phyloP scores from a whole-genome alignment of 306 rosid genomes.

The Cucurbita moschata region DNA sequence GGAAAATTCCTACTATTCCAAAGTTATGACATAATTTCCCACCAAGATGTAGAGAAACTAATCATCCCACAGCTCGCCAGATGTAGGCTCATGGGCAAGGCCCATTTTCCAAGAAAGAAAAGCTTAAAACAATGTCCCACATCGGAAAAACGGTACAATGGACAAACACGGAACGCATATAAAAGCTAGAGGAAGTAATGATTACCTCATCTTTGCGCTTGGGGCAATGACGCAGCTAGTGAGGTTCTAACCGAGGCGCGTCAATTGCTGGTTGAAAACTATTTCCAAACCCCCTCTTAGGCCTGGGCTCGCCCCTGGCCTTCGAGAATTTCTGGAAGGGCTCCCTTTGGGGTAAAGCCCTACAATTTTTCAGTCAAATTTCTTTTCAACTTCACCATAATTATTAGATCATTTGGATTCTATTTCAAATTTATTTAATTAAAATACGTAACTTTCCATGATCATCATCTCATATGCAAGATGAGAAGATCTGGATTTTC shows the following conservation, averaged over 20 bases:
- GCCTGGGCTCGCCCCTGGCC: conserved; percentile 8
- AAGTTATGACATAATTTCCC: no score
- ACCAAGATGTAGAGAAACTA: no score
- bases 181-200: not conserved
- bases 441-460: no score
- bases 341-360: conserved; percentile 8
- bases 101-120: not conserved
- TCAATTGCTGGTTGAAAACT: conserved; percentile 18
- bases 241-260: conserved; percentile 19
- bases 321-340: conserved; percentile 18
- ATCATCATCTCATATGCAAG: conserved; percentile 47
- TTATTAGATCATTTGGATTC: no score
- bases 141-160: not conserved
- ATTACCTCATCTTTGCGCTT: conserved; percentile 9
- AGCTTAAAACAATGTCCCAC: not conserved
- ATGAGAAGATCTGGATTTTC: conserved; percentile 68
- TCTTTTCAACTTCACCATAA: no score
- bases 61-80: no score
- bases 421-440: no score
- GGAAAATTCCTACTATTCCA: no score
- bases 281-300: conserved; percentile 18
- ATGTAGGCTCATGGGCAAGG: not conserved
- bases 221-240: conserved; percentile 21
- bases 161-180: not conserved
- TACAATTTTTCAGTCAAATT: not conserved